Conservation (phyloP, 495 filamentous ascomycete genomes). For the Lasiosphaeriaceae sp. region DNA sequence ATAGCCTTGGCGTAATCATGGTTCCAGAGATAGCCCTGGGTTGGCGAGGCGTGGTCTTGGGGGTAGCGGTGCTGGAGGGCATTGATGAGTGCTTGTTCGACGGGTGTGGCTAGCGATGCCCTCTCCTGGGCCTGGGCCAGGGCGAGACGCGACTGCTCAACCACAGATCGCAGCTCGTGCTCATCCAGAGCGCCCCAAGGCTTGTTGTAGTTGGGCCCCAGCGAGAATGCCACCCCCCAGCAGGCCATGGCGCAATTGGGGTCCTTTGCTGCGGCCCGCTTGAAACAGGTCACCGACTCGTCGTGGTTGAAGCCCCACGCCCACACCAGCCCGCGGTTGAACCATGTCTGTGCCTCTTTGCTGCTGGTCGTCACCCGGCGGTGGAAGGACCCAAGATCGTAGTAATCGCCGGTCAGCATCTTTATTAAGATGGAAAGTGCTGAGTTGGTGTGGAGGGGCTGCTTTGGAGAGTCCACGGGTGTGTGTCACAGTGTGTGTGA, state of each 20-base stretch:
- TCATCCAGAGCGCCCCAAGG: conserved; percentile 64
- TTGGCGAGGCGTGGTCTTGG: conserved; percentile 26
- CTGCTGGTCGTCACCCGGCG: conserved; percentile 44
- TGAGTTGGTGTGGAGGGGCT: too few relatives aligned
- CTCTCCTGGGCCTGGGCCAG: conserved; percentile 38
- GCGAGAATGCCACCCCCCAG: conserved; percentile 62
- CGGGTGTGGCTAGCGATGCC: conserved; percentile 22
- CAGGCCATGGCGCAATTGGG: conserved; percentile 56
- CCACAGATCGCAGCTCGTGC: conserved; percentile 45
- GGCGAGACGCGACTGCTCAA: conserved; percentile 43
- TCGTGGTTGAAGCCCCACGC: conserved; percentile 64
- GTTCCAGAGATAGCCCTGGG: conserved; percentile 52
- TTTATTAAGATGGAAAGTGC: too few relatives aligned
- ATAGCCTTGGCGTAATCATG: conserved; percentile 58
- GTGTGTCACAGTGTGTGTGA: too few relatives aligned
- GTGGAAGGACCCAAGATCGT: conserved; percentile 53
- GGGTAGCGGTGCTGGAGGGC: conserved; percentile 57
- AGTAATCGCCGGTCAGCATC: conserved; percentile 36
- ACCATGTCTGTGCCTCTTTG: conserved; percentile 53
- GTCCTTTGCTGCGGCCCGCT: conserved; percentile 52
- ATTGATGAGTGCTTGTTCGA: conserved; percentile 55
- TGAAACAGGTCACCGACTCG: conserved; percentile 57
- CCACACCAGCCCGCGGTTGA: conserved; percentile 60
- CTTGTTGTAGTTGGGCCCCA: conserved; percentile 74
- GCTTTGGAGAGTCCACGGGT: too few relatives aligned